phyloP scores from a whole-genome alignment of 768 basidiomycete genomes.

The Cystobasidiopsis lactophilus region DNA sequence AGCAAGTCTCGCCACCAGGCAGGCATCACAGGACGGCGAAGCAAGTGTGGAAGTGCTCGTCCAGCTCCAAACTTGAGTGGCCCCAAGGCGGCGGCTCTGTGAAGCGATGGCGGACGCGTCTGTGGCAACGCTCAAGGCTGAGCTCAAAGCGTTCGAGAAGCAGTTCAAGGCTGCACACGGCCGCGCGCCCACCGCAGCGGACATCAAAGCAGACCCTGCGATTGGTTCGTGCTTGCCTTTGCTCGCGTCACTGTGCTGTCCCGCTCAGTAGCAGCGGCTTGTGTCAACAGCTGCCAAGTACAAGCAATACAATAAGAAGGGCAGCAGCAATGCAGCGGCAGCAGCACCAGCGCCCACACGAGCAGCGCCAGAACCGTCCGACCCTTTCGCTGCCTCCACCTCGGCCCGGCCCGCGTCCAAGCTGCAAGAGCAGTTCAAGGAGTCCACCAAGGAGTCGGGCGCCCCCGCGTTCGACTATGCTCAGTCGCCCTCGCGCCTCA shows the following conservation, averaged over 20 bases:
- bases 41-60: no score
- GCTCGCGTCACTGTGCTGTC: background rate
- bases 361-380: background rate
- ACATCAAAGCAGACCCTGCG: constrained; percentile 25
- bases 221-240: constrained; percentile 21
- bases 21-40: no score
- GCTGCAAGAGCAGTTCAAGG: constrained; percentile 8
- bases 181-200: constrained; percentile 24
- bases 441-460: constrained; percentile 2
- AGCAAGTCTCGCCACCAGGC: no score
- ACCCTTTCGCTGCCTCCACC: background rate
- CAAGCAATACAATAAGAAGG: constrained; percentile 14
- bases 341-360: background rate
- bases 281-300: constrained; percentile 14
- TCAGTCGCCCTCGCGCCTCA: constrained; percentile 17
- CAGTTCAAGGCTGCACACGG: constrained; percentile 21
- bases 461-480: constrained; percentile 14
- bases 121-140: constrained; percentile 20
- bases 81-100: no score
- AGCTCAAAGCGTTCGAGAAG: constrained; percentile 27
- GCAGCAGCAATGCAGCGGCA: background rate
- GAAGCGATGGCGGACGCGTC: background rate
- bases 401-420: background rate
- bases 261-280: background rate
- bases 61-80: no score